Evolutionary conservation across 2,329 filamentous ascomycete species (phyloP), one percentile per base, ranked within the genome.

Genomic region (Furcasterigmium sp.): DNA sequence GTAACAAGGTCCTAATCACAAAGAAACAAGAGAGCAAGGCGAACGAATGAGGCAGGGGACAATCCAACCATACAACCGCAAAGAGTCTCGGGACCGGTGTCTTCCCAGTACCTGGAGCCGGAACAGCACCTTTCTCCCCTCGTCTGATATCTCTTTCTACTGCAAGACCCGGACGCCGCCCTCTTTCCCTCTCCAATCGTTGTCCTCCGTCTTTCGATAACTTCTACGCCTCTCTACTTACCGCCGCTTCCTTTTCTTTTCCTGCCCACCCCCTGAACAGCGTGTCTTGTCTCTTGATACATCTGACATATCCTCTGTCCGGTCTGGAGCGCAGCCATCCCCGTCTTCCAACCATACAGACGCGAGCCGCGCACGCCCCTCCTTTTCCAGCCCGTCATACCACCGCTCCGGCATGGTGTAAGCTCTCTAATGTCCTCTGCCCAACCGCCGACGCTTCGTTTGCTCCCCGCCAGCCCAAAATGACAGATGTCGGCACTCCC

Each of bases 381-480:
- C 21, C 40, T 26, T 25, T 26, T 42, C 17, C 32, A 35, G 32
- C 32, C 42, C 45, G n/a, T n/a, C 23, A 11, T 43, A 23, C 42
- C 47, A 42, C 45, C 42, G 42, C 46, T 39, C 45, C 44, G 34
- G 46, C 25, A 45, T 49, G 47, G 47, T 47, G 42, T 45, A 47
- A 42, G 47, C 29, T 6, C 35, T 46, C 40, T 46, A 43, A 49
- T 37, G 37, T 23, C 37, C 46, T 37, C n/a, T 34, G 39, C 39
- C 21, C 39, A 19, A 37, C 39, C 43, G 14, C 15, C 5, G 34
- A 29, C 39, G 28, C 23, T 39, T 44, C 44, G 48, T 50, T 50
- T 50, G 46, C 39, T 44, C 48, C 37, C 32, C 32, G 18, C 32
- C 32, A 18, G 15, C 42, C 39, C 40, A 47, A 43, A 28, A 50